Evolutionary conservation across 148 eudicot genomes (phyloP).

Genomic region (Agrostemma githago): DNA sequence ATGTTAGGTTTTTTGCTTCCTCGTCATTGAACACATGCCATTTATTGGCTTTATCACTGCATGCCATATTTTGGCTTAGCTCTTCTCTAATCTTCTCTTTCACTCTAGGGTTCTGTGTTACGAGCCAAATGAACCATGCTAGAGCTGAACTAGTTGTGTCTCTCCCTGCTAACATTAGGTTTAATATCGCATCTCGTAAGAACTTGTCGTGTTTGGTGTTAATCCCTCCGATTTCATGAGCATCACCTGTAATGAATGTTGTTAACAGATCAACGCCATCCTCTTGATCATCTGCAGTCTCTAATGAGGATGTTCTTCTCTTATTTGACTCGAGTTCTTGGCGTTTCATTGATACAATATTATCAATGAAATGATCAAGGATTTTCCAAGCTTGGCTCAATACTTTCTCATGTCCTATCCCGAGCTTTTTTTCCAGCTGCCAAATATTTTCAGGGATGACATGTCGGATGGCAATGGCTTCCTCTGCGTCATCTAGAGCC

Average conservation of each 20-base stretch:
- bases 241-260: conserved; percentile 19
- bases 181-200: conserved; percentile 48
- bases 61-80: conserved; percentile 7
- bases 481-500: conserved; percentile 36
- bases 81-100: conserved; percentile 34
- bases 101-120: conserved; percentile 34
- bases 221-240: conserved; percentile 13
- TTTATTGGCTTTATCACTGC: conserved; percentile 17
- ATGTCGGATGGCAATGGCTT: conserved; percentile 31
- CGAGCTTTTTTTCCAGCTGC: conserved; percentile 23
- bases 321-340: conserved; percentile 1
- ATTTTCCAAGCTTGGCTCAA: conserved; percentile 31
- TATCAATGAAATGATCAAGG: conserved; percentile 30
- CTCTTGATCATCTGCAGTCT: conserved; percentile 12
- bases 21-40: conserved; percentile 30
- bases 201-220: conserved; percentile 33
- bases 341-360: conserved; percentile 25
- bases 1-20: conserved; percentile 28
- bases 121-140: conserved; percentile 41
- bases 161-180: conserved; percentile 51
- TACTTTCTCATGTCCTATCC: conserved; percentile 21
- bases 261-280: conserved; percentile 29
- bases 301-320: not conserved
- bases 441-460: conserved; percentile 24
- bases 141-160: conserved; percentile 47